A percentile compares a stretch with the other conserved stretches of the same genome.
Evolutionary conservation across 345 rosid species (phyloP).

Genomic region (Citrus maxima): DNA sequence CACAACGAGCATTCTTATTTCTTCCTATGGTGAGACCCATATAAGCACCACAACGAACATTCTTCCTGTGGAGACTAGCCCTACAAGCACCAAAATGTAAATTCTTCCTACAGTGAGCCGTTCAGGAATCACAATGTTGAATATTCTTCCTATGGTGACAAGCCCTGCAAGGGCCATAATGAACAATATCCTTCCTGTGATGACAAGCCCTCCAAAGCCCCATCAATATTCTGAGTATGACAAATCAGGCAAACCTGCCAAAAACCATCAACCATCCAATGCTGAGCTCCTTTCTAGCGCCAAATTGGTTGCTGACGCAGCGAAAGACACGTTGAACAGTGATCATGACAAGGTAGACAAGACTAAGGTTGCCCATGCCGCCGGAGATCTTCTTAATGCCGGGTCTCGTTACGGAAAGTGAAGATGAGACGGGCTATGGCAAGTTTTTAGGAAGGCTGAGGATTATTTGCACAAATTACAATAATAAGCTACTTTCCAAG

Average conservation of each 20-base stretch:
- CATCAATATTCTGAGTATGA: neutral
- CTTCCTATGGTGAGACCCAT: neutral
- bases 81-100: neutral
- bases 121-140: neutral
- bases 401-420: constrained; percentile 64
- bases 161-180: neutral
- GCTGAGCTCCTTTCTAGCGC: constrained; percentile 62
- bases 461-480: neutral
- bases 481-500: neutral
- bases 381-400: constrained; percentile 53
- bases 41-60: neutral
- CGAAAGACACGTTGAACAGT: constrained; percentile 37
- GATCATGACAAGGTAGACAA: constrained; percentile 46
- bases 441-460: neutral
- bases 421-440: constrained; percentile 32
- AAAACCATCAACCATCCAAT: constrained; percentile 32
- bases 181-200: neutral
- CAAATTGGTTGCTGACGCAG: constrained; percentile 64
- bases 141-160: neutral
- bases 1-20: too few relatives aligned
- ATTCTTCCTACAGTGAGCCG: neutral
- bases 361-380: constrained; percentile 52
- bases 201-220: neutral
- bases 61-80: neutral
- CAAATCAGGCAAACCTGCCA: neutral